Base-by-base conservation (phyloP, 1,284 basidiomycete genomes). In the Tremellales sp. region DNA sequence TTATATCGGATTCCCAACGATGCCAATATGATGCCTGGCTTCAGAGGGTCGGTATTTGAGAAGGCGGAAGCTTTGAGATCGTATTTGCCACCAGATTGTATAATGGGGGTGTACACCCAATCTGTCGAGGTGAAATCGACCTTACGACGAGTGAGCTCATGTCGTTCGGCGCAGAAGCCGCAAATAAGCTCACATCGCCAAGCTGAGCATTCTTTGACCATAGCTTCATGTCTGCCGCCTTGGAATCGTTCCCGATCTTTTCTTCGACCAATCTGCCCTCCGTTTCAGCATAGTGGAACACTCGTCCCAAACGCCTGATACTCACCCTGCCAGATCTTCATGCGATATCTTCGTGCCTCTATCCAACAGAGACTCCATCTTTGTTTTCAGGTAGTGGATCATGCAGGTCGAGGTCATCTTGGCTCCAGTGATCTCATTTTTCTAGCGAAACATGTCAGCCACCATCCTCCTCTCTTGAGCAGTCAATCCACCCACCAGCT, bases 41-140 rank as follows among this genome's bases (percentile, higher is more conserved):
- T 89, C 54, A 97, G 86, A 49, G 80, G 79, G 62, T 94, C 87
- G 26, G 80, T 74, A 22, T 86, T 85, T 2, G 92, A 93, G 67
- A 89, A 84, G 0, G 88, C 90, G 2, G 84, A 88, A 21, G 86
- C 85, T 53, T 85, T 82, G 42, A 97, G 77, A 65, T 97, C 93
- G 67, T 95, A 97, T 12, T 87, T 86, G 14, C 88, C 87, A 45
- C 86, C 86, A 3, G 92, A 97, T 65, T 97, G 93, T 63, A 97
- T 88, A 68, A 97, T 93, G 3, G 94, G 93, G 4, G 87, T 83
- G 70, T 94, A 97, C 58, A 89, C 88, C 74, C 93, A 94, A 72
- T 97, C 93, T 3, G 87, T 86, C 10, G 85, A 80, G 22, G 78
- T 76, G 78, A 87, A 91, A 67, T 98, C 93, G 48, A 92, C 78